These are phyloP conservation scores for Phytophthora sojae DNA, from an alignment of 352 stramenopile genomes.

Conservation along the genomic window DNA sequence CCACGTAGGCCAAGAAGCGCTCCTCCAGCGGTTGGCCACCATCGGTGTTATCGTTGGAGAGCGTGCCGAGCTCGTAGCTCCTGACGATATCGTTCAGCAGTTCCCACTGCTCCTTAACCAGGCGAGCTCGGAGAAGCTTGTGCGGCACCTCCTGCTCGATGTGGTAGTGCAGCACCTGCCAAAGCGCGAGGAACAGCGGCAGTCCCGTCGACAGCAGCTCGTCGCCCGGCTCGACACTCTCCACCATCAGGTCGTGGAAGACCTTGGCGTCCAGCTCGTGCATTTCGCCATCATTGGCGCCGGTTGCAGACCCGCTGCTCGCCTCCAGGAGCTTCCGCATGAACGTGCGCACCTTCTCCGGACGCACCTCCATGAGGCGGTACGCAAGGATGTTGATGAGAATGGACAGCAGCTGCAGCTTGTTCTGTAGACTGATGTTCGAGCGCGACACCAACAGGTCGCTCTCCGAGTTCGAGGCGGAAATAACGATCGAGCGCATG, in stretches of 20 bases:
- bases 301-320: conserved; percentile 34
- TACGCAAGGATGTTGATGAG: conserved; percentile 87
- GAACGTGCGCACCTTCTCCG: conserved; percentile 59
- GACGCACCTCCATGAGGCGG: conserved; percentile 73
- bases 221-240: conserved; percentile 60
- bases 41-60: conserved; percentile 21
- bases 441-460: conserved; percentile 48
- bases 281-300: conserved; percentile 37
- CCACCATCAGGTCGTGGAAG: conserved; percentile 53
- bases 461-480: conserved; percentile 40
- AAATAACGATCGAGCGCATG: conserved; percentile 80
- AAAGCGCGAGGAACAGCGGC: conserved; percentile 78
- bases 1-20: conserved; percentile 67
- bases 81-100: conserved; percentile 71
- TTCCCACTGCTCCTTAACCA: conserved; percentile 69
- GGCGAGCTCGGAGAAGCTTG: conserved; percentile 58
- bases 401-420: conserved; percentile 83
- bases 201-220: conserved; percentile 76
- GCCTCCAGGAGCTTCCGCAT: conserved; percentile 57
- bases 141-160: conserved; percentile 83
- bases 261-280: conserved; percentile 46
- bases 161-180: conserved; percentile 87
- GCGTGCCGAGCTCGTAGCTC: conserved; percentile 59
- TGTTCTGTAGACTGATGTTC: conserved; percentile 86
- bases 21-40: conserved; percentile 28